These are phyloP conservation scores for Trichoderma harzianum DNA, from an alignment of 2,329 filamentous ascomycete species.

Conservation along the genomic window DNA sequence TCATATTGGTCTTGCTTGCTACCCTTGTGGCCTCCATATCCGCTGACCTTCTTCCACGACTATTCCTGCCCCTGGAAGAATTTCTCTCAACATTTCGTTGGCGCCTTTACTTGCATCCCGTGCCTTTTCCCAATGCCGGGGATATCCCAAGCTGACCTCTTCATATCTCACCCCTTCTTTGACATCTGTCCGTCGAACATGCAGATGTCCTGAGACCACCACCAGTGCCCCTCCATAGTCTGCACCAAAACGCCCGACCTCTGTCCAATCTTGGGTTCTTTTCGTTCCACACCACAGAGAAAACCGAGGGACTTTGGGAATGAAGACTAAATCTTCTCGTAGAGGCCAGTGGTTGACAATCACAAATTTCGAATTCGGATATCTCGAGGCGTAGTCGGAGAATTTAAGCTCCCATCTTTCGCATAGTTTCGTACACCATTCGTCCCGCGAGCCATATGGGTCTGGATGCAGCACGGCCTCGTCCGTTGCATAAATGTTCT, in stretches of 20 bases:
- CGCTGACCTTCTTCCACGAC: neutral
- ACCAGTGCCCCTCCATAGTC: neutral
- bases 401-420: conserved; percentile 9
- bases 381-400: neutral
- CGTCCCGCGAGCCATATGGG: neutral
- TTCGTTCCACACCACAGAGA: conserved; percentile 11
- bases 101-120: neutral
- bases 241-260: neutral
- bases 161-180: conserved; percentile 12
- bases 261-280: neutral
- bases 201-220: conserved; percentile 4
- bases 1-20: neutral
- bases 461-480: conserved; percentile 11
- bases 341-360: conserved; percentile 10
- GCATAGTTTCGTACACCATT: conserved; percentile 5
- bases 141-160: conserved; percentile 11
- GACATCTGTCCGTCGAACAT: conserved; percentile 4
- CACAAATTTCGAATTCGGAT: neutral
- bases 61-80: neutral
- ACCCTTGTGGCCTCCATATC: conserved; percentile 2
- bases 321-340: neutral
- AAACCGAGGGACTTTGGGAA: conserved; percentile 11
- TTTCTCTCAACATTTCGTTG: conserved; percentile 10
- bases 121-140: conserved; percentile 3
- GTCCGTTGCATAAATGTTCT: conserved; percentile 4